Evolutionary conservation across 2,329 filamentous ascomycete species (phyloP), one percentile per base, ranked within the genome.

Genomic region (Cladosporium sp.): DNA sequence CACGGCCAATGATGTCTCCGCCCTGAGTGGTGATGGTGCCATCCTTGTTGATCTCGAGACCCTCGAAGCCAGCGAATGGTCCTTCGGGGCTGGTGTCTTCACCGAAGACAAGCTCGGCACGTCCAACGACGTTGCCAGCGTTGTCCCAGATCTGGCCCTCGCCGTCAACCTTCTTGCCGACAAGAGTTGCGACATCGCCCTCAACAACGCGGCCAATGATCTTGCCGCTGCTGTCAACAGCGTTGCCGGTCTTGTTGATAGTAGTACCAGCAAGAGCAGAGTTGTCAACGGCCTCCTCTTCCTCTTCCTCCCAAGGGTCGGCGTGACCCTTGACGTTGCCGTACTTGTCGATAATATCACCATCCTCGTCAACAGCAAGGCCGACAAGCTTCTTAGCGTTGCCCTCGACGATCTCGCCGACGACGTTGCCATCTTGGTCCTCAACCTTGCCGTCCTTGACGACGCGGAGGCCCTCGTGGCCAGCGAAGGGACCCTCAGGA

Each of bases 291-390:
- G 81, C 80, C 58, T 72, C 76, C 65, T 75, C 78, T 51, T 77
- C 80, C 72, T 85, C 85, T 65, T 78, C 78, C 67, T 82, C 79
- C 86, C 87, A 74, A 92, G 84, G 84, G 73, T 87, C 85, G 63
- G 85, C 86, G 60, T 86, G 85, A 10, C 85, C 86, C 75, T 88
- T 84, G 64, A 86, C 84, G 69, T 87, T 88, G 69, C 86, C 86
- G 70, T 83, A 93, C 76, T 88, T 88, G 81, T 95, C 92, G 65
- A 91, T 83, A 36, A 96, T 88, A 66, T 95, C 92, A 44, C 92
- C 92, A 69, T 96, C 92, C 68, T 92, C 89, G 66, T 95, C 92
- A 21, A 95, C 92, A 10, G 83, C 74, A 57, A 91, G 89, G 18
- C 92, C 92, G 44, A 89, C 86, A 0, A 96, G 84, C 61, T 83